Base-by-base conservation (phyloP, 140 eudicot species). In the Bidens hawaiensis region DNA sequence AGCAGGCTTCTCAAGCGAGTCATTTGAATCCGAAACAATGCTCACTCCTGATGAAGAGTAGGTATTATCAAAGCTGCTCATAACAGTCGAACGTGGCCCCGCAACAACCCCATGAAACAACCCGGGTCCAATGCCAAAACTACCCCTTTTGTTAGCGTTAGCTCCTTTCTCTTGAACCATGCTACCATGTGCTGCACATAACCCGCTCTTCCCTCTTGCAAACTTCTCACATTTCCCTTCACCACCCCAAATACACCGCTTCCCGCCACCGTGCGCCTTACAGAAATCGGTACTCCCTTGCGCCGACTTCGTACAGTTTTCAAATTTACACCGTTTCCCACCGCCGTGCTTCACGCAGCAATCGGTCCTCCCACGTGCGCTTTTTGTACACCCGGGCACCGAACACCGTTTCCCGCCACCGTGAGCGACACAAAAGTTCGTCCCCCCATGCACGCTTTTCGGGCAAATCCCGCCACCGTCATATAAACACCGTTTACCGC, bases 401-500 rank as follows among this genome's bases (percentile, higher is more conserved):
- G 85, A 65, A 61, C 98, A 91, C 72, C 98, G 45, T 36, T 91
- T 91, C 22, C 98, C 98, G 13, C 98, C 98, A n/a, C 97, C 97
- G 41, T 90, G 97, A 5, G 97, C 97, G 1, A 90, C 97, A n/a
- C 97, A 90, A 34, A 75, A 90, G 43, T 76, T 87, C 3, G 97
- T 90, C 22, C 97, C 97, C 2, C 97, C 97, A 9, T 90, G 97
- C 5, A 90, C 97, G 17, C 97, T 90, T 63, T 90, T 90, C 2
- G 97, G 95, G 79, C 97, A 90, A 4, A 91, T 91, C 41, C 98
- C 96, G 13, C 98, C 98, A 5, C 98, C 98, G 27, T 91, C 98
- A 19, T 77, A 73, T 12, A 91, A 50, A 58, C 98, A 91, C 2
- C 98, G 81, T 50, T 85, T 91, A 5, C 98, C 98, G 0, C 97